Evolutionary conservation across 176 grass and related monocot species (phyloP), one percentile per base, ranked within the genome.

Genomic region (Dendrocalamus sinicus): DNA sequence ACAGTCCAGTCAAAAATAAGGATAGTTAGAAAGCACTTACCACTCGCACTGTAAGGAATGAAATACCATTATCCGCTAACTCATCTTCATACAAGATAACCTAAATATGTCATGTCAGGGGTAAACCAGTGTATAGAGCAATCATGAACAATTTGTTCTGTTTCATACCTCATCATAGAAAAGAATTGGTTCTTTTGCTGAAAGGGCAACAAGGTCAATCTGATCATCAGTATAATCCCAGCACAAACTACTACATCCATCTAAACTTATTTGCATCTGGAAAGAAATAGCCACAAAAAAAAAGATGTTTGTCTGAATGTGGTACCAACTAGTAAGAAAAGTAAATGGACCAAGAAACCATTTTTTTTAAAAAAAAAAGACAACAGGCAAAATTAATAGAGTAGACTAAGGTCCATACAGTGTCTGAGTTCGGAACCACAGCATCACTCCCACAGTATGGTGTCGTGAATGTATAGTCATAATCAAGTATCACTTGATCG

Each of bases 51-150:
- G 96, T 98, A 85, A 98, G 84, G 43, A 98, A 87, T 83, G 96
- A 98, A 64, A 95, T 92, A 75, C 93, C 96, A 91, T 75, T 95
- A 80, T 98, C 93, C 35, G 96, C 96, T 85, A 98, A 83, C 84
- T 98, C 96, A 79, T 98, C 96, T 87, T 98, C 96, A 79, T 95
- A 98, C 70, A 98, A 85, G 78, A 95, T 91, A 47, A 98, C 96
- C 96, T 95, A 82, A 17, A 85, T 64, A 54, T 51, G 32, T 65
- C n/a, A 40, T 75, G 76, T 76, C 47, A 90, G 72, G 52, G 47
- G 66, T 26, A 84, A 20, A 65, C 55, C 53, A 78, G n/a, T 45
- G 43, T 30, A 76, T 76, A 85, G 71, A 79, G n/a, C 43, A 91
- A 79, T n/a, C 15, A 70, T 22, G 51, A 84, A 59, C 9, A 64